phyloP scores from a whole-genome alignment of 345 rosid species.

The Nephelium lappaceum region DNA sequence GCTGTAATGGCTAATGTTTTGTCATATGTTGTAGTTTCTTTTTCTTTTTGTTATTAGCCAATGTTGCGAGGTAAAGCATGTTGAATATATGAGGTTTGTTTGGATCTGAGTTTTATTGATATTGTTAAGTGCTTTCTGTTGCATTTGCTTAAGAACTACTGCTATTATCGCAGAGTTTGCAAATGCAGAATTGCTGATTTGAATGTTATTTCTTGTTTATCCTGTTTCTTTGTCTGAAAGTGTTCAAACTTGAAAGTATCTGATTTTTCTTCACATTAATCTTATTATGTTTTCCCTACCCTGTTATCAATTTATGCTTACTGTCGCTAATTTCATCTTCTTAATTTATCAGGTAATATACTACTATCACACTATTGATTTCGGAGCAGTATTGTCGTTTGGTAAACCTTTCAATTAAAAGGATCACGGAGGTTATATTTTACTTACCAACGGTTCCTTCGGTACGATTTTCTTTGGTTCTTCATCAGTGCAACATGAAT shows the following conservation, averaged over 20 bases:
- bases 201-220: background rate
- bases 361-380: conserved; percentile 52
- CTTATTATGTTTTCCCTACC: background rate
- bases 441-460: conserved; percentile 79
- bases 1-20: background rate
- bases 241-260: background rate
- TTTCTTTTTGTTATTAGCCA: background rate
- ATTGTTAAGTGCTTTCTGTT: background rate
- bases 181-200: background rate
- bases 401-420: conserved; percentile 62
- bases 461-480: conserved; percentile 79
- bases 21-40: background rate
- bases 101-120: background rate
- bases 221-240: background rate
- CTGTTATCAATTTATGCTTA: background rate
- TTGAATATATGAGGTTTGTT: background rate
- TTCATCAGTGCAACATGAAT: conserved; percentile 98
- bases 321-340: background rate
- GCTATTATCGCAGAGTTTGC: background rate
- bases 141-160: background rate
- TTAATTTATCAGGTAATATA: conserved; percentile 56
- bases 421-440: conserved; percentile 66
- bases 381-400: conserved; percentile 66
- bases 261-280: background rate
- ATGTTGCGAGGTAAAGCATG: background rate